These are phyloP conservation scores for Triadica sebifera DNA, from an alignment of 345 rosid species.

Conservation along the genomic window DNA sequence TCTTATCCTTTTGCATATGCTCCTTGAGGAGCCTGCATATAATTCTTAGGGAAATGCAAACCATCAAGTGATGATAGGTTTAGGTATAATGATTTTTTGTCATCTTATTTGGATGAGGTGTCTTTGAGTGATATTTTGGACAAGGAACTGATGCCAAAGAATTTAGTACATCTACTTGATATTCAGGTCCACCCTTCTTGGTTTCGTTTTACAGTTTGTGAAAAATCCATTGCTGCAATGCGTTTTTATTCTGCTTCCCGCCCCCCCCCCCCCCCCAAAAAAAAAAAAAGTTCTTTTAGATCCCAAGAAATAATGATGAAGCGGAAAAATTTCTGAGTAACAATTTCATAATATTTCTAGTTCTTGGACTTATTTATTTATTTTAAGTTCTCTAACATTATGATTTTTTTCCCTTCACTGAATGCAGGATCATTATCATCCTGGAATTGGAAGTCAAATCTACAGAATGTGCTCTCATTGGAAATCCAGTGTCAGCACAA, in stretches of 20 bases:
- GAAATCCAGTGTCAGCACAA: slow-evolving; percentile 40
- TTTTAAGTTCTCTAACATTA: neutral
- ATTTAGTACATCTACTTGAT: neutral
- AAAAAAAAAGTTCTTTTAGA: neutral
- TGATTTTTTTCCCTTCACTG: neutral
- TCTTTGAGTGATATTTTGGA: neutral
- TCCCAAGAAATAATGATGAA: neutral
- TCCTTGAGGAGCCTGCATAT: neutral
- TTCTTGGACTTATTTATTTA: neutral
- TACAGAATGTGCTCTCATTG: slow-evolving; percentile 47
- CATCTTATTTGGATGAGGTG: neutral
- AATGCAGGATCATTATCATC: slow-evolving; percentile 66
- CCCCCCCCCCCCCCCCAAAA: too few relatives aligned
- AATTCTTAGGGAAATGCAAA: neutral
- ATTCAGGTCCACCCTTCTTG: neutral
- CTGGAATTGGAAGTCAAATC: slow-evolving; percentile 51
- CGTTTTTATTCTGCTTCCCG: neutral
- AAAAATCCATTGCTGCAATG: neutral
- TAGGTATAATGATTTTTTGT: neutral
- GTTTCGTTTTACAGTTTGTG: neutral
- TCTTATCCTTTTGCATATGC: neutral
- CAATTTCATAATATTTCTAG: neutral
- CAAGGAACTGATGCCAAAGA: neutral
- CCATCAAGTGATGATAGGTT: neutral
- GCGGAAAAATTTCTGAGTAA: neutral